Evolutionary conservation across 2,329 filamentous ascomycete genomes (phyloP), one percentile per base, ranked within the genome.

Genomic region (Aspergillus sp.): DNA sequence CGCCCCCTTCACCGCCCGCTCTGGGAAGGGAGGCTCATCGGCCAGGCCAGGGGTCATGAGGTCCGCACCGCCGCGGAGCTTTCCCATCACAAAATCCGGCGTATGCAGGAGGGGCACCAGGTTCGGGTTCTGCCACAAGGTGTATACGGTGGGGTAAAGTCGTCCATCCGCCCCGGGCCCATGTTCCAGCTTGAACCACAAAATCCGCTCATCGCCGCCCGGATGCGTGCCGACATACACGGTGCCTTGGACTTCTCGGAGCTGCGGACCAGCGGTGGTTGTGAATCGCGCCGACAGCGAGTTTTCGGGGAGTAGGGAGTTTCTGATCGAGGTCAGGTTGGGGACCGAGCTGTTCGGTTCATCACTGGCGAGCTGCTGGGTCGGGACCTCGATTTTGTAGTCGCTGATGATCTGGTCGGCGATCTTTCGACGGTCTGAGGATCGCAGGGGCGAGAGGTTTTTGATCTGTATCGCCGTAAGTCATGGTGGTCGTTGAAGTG

Each of bases 31-130:
- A 10, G 85, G 83, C 1, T 85, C 84, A 48, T 81, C 79, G 23
- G 84, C 80, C 13, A 88, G 70, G 7, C 86, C 86, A 2, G 86
- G 86, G 1, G 81, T 87, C 86, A 88, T 88, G 45, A 88, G 72
- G 67, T 88, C 85, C 17, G 86, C 85, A 3, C 86, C 86, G 6
- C 79, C 78, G 52, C 81, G 81, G 7, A 88, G 71, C 68, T 87
- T 88, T 55, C 80, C 76, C 63, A 88, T 80, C 20, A 83, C 77
- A 45, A 76, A 62, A 9, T 78, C 75, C 3, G 82, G 83, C 0
- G 86, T 88, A 59, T 86, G 80, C n/a, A 88, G 75, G 29, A 88
- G 67, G 0, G 86, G 83, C 0, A 87, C 71, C 13, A 88, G 71
- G 25, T 76, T 74, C 3, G 84, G 77, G 60, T 86, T 83, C 52